A percentile compares a stretch with the other conserved stretches of the same genome.
phyloP scores from a whole-genome alignment of 768 basidiomycete species.

The Lactifluus volemus region DNA sequence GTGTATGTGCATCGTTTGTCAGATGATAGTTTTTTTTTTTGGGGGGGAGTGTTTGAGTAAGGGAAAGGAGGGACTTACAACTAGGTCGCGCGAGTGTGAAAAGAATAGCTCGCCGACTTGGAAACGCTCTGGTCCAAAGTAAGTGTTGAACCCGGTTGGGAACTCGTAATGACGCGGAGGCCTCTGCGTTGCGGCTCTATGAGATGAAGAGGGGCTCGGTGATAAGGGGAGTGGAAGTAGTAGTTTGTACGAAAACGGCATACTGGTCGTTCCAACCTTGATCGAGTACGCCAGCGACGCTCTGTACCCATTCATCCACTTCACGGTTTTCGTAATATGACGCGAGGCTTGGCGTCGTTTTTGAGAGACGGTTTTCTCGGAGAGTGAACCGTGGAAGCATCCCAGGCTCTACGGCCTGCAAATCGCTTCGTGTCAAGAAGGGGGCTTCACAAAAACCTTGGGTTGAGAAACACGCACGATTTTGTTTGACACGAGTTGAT shows the following conservation, averaged over 20 bases:
- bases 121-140: constrained; percentile 77
- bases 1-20: background rate
- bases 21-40: background rate
- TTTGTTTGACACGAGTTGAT: constrained; percentile 87
- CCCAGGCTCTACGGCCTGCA: constrained; percentile 63
- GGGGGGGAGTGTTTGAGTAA: background rate
- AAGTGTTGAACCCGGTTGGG: constrained; percentile 83
- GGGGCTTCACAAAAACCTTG: background rate
- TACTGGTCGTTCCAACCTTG: constrained; percentile 87
- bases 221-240: background rate
- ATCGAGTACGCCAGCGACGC: constrained; percentile 76
- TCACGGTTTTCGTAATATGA: constrained; percentile 72
- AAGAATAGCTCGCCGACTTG: constrained; percentile 86
- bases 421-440: background rate
- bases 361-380: constrained; percentile 62
- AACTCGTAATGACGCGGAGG: constrained; percentile 80
- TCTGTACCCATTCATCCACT: constrained; percentile 92
- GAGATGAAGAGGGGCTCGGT: background rate
- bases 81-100: constrained; percentile 43
- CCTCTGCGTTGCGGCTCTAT: constrained; percentile 51
- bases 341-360: constrained; percentile 77
- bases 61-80: constrained; percentile 18
- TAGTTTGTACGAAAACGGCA: constrained; percentile 21
- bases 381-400: constrained; percentile 57
- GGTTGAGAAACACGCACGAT: constrained; percentile 30